Evolutionary conservation across 2,329 filamentous ascomycete species (phyloP), one percentile per base, ranked within the genome.

Genomic region (Metarhizium guizhouense): DNA sequence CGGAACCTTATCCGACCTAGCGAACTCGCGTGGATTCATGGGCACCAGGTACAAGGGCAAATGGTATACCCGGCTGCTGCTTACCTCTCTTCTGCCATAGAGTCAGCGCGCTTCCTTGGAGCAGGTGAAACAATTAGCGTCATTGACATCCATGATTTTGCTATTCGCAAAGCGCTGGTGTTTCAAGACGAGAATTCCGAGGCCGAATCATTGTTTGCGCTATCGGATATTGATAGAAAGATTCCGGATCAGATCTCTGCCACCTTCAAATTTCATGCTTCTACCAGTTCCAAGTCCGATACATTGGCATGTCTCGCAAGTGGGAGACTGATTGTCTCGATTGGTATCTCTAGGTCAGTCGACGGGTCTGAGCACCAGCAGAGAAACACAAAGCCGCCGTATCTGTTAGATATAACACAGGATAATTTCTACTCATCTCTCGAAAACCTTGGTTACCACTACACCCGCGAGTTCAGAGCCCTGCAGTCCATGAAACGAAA

Each of bases 1-100:
- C 34, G 34, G 11, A 36, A 36, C 34, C 7, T 36, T 11, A 8
- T 36, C 7, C 34, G 11, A 7, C 7, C 34, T 7, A 36, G 11
- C 7, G 34, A 36, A 3, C 7, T 36, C 34, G 7, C 40, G 5
- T 14, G 16, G 20, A 30, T 40, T 63, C 11, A 72, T 74, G 63
- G 69, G 65, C 2, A 18, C 57, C 14, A 57, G 58, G 32, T 36
- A 30, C 2, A 36, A 16, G 8, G 16, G 11, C 36, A 47, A 10
- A 10, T 47, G 7, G 20, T 47, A 13, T 47, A 13, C 8, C 20
- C 34, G 7, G 34, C 34, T 11, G 11, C 34, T 11, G 34, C 34
- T 11, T 36, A 36, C 16, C 2, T 47, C 16, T 47, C 20, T 7
- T 13, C 16, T 6, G 16, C 20, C 3, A 7, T 47, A 47, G 20